Evolutionary conservation across 306 rosid genomes (phyloP).

Genomic region (Cucurbita ficifolia): DNA sequence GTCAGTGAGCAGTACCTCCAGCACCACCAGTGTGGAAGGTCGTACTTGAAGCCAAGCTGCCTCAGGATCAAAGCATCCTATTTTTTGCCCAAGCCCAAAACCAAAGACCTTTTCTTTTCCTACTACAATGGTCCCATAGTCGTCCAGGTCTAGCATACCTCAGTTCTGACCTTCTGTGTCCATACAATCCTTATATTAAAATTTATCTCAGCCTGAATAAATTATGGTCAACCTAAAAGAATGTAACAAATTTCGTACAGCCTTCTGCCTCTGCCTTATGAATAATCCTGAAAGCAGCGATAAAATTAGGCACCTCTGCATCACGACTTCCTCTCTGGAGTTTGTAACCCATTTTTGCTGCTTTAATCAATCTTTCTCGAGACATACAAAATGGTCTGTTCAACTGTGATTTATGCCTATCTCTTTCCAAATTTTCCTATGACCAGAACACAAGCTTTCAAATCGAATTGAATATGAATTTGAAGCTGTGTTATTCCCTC

Average conservation of each 20-base stretch:
- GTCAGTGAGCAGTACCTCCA: slow-evolving; percentile 18
- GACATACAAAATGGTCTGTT: slow-evolving; percentile 19
- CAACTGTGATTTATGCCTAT: slow-evolving; percentile 26
- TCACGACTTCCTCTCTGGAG: slow-evolving; percentile 27
- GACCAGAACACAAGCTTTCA: slow-evolving; percentile 35
- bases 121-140: slow-evolving; percentile 29
- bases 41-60: slow-evolving; percentile 55
- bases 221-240: slow-evolving; percentile 54
- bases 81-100: slow-evolving; percentile 46
- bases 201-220: slow-evolving; percentile 62
- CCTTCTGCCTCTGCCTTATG: slow-evolving; percentile 32
- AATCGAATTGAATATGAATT: slow-evolving; percentile 22
- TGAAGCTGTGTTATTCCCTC: slow-evolving; percentile 21
- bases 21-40: slow-evolving; percentile 34
- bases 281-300: slow-evolving; percentile 62
- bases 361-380: slow-evolving; percentile 24
- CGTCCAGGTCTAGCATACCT: slow-evolving; percentile 50
- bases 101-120: slow-evolving; percentile 42
- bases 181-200: slow-evolving; percentile 58
- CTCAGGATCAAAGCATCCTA: slow-evolving; percentile 42
- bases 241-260: slow-evolving; percentile 63
- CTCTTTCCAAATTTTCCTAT: slow-evolving; percentile 27
- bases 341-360: slow-evolving; percentile 39
- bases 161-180: slow-evolving; percentile 44
- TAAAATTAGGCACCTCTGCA: slow-evolving; percentile 3